Evolutionary conservation across 2,329 filamentous ascomycete genomes (phyloP).

Genomic region (Septoria linicola): DNA sequence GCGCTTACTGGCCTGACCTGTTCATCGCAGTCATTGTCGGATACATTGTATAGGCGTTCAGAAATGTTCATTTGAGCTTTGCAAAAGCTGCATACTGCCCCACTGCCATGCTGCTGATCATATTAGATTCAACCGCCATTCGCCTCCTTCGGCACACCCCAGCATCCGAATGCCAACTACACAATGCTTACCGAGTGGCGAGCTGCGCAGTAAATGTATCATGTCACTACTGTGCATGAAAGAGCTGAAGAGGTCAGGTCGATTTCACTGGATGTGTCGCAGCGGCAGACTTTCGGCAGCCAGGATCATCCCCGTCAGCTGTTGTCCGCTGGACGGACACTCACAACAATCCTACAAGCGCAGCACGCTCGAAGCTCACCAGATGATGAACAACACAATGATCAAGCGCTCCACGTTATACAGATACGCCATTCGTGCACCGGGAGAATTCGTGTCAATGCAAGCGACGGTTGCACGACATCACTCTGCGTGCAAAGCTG

Average conservation of each 20-base stretch:
- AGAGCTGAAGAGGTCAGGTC: slow-evolving; percentile 8
- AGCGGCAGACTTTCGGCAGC: background rate
- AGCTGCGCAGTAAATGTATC: background rate
- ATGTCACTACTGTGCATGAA: background rate
- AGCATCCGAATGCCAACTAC: background rate
- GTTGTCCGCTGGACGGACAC: too few species aligned
- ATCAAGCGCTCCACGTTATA: too few species aligned
- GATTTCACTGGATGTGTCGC: background rate
- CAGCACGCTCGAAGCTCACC: too few species aligned
- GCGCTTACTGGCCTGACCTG: slow-evolving; percentile 10
- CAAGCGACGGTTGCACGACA: background rate
- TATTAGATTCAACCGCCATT: background rate
- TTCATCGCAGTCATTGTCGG: slow-evolving; percentile 6
- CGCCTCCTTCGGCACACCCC: background rate
- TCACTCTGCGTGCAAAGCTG: slow-evolving; percentile 4
- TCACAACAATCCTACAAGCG: too few species aligned
- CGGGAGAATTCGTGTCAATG: background rate
- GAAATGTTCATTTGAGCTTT: slow-evolving; percentile 14
- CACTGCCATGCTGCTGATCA: slow-evolving; percentile 1
- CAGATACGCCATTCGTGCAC: too few species aligned
- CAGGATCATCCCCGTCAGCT: background rate
- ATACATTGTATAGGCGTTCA: slow-evolving; percentile 13
- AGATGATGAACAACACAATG: too few species aligned
- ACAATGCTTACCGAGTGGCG: background rate
- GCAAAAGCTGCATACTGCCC: background rate